phyloP scores from a whole-genome alignment of 2,329 filamentous ascomycete genomes.

The Byssothecium circinans region DNA sequence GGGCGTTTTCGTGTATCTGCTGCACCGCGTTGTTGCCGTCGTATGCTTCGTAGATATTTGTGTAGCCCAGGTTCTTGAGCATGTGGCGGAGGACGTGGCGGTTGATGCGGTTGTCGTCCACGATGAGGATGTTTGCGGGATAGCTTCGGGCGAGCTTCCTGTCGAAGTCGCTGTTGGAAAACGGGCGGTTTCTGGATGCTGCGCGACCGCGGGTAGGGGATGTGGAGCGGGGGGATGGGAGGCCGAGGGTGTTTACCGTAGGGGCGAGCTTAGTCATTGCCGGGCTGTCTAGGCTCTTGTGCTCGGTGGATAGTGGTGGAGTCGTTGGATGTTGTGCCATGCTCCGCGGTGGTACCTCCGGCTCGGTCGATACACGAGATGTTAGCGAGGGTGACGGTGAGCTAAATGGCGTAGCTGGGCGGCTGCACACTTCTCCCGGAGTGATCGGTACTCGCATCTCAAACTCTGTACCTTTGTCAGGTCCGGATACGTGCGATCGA shows the following conservation, averaged over 20 bases:
- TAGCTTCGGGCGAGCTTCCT: slow-evolving; percentile 60
- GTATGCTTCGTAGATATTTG: slow-evolving; percentile 64
- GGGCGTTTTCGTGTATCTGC: slow-evolving; percentile 53
- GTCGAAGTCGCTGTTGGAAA: slow-evolving; percentile 49
- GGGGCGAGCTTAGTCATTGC: slow-evolving; percentile 9
- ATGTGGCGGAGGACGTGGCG: slow-evolving; percentile 67
- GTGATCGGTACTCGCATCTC: slow-evolving; percentile 66
- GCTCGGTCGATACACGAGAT: slow-evolving; percentile 35
- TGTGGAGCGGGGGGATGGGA: slow-evolving; percentile 32
- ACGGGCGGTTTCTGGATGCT: slow-evolving; percentile 17
- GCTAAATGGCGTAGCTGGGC: slow-evolving; percentile 54
- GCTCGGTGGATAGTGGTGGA: slow-evolving; percentile 30
- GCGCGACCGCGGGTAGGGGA: slow-evolving; percentile 29
- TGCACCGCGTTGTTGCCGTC: slow-evolving; percentile 69
- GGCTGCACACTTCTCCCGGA: slow-evolving; percentile 53
- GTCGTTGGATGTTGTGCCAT: slow-evolving; percentile 26
- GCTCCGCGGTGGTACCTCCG: slow-evolving; percentile 23
- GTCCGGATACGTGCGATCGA: slow-evolving; percentile 63
- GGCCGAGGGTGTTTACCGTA: slow-evolving; percentile 18
- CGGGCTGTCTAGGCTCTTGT: slow-evolving; percentile 20
- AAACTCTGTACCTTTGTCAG: slow-evolving; percentile 66
- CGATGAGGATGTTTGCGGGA: slow-evolving; percentile 69
- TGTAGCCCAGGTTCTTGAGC: slow-evolving; percentile 68
- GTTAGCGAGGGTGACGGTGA: slow-evolving; percentile 46
- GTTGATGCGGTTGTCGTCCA: slow-evolving; percentile 74